Evolutionary conservation across 495 filamentous ascomycete species (phyloP).

Genomic region (Lentithecium fluviatile): DNA sequence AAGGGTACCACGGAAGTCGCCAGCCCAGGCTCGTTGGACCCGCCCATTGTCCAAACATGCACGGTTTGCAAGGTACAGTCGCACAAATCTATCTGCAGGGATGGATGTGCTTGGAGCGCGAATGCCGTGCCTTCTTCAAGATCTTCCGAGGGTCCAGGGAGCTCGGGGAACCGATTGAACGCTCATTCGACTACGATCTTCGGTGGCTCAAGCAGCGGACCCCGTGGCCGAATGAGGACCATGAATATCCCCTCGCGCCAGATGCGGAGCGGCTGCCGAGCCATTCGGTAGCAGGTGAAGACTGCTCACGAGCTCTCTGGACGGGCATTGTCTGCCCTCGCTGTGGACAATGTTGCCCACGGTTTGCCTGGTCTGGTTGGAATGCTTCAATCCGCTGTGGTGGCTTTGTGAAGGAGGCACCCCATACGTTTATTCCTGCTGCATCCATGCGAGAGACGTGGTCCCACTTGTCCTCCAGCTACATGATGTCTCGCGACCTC

Average conservation of each 20-base stretch:
- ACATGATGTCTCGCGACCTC: slow-evolving; percentile 26
- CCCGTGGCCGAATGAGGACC: slow-evolving; percentile 42
- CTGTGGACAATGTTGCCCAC: slow-evolving; percentile 65
- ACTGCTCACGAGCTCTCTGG: slow-evolving; percentile 47
- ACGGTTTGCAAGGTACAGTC: slow-evolving; percentile 43
- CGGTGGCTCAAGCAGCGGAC: slow-evolving; percentile 56
- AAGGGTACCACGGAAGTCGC: slow-evolving; percentile 23
- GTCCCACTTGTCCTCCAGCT: slow-evolving; percentile 31
- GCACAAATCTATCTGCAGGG: slow-evolving; percentile 54
- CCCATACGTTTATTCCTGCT: slow-evolving; percentile 44
- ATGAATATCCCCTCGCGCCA: slow-evolving; percentile 44
- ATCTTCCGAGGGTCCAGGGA: slow-evolving; percentile 28
- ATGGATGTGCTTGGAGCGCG: slow-evolving; percentile 67
- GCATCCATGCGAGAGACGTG: slow-evolving; percentile 42
- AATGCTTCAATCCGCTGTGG: slow-evolving; percentile 57
- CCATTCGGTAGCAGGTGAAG: slow-evolving; percentile 38
- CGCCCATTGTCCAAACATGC: slow-evolving; percentile 40
- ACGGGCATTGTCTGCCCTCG: slow-evolving; percentile 70
- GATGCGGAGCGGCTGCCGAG: slow-evolving; percentile 45
- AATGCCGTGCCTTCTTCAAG: slow-evolving; percentile 60
- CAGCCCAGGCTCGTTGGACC: slow-evolving; percentile 16
- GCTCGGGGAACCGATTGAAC: slow-evolving; percentile 24
- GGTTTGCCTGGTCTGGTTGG: slow-evolving; percentile 65
- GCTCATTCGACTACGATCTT: slow-evolving; percentile 53
- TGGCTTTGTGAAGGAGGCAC: slow-evolving; percentile 44